Evolutionary conservation across 2,329 filamentous ascomycete genomes (phyloP).

Genomic region (Penicillium concentricum): DNA sequence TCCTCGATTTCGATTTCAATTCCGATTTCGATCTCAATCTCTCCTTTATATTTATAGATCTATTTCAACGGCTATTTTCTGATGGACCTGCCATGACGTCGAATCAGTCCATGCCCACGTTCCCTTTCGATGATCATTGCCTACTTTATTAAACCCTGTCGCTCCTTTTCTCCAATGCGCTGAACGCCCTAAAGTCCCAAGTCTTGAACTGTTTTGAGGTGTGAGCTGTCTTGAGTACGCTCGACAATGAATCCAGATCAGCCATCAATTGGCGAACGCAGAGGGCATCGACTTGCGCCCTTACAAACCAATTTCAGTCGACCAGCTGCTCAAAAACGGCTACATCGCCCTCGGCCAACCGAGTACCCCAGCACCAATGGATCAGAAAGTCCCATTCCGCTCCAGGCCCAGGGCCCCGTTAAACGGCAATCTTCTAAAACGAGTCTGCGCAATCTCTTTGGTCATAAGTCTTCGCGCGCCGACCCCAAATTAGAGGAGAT

Average conservation of each 20-base stretch:
- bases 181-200: background rate
- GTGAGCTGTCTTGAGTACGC: background rate
- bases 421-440: conserved; percentile 40
- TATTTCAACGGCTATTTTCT: background rate
- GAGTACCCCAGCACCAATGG: conserved; percentile 30
- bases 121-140: conserved; percentile 21
- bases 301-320: conserved; percentile 41
- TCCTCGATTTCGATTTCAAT: background rate
- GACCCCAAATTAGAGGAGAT: conserved; percentile 35
- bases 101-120: conserved; percentile 18
- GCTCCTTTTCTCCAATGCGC: conserved; percentile 16
- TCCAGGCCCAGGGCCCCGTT: conserved; percentile 30
- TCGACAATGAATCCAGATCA: conserved; percentile 17
- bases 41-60: background rate
- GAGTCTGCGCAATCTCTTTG: conserved; percentile 39
- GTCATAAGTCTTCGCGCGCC: conserved; percentile 33
- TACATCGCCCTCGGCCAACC: conserved; percentile 34
- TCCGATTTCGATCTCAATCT: background rate
- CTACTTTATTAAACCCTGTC: conserved; percentile 12
- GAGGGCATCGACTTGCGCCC: conserved; percentile 37
- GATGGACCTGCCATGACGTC: conserved; percentile 17
- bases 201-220: background rate
- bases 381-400: conserved; percentile 31
- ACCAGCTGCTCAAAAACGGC: conserved; percentile 22
- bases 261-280: conserved; percentile 36